These are phyloP conservation scores for Ogataea neopini DNA, from an alignment of 805 yeast genomes.

Conservation along the genomic window DNA sequence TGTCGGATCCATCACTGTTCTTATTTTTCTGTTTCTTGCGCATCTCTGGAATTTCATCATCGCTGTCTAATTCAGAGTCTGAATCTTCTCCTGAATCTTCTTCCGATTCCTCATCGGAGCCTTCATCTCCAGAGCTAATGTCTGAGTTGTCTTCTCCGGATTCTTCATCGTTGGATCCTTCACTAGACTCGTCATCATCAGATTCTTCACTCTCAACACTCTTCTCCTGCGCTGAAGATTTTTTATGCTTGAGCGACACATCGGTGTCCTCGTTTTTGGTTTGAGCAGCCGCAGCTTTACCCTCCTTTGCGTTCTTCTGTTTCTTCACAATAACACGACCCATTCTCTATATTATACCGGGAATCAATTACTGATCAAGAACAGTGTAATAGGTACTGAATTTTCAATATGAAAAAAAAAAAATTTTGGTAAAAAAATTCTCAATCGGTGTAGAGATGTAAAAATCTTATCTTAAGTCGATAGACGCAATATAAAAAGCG, in stretches of 20 bases:
- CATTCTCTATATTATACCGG: not conserved
- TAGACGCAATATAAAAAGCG: not conserved
- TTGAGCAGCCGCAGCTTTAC: not conserved
- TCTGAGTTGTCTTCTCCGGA: conserved; percentile 12
- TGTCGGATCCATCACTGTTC: conserved; percentile 69
- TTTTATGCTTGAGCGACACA: conserved; percentile 1
- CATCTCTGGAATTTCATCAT: conserved; percentile 35
- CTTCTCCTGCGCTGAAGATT: not conserved
- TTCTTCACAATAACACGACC: conserved; percentile 1
- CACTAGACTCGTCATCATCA: conserved; percentile 23
- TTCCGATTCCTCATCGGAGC: conserved; percentile 11
- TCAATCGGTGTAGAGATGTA: not conserved
- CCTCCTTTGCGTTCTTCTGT: not conserved
- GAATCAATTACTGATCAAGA: not conserved
- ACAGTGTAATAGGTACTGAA: not conserved
- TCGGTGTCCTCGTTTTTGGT: not conserved
- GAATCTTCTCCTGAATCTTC: conserved; percentile 20
- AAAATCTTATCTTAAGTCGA: not conserved
- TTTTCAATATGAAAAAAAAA: not conserved
- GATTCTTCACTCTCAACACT: conserved; percentile 31
- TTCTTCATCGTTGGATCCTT: not conserved
- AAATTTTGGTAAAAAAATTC: not conserved
- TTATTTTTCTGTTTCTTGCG: conserved; percentile 53
- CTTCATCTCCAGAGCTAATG: conserved; percentile 2
- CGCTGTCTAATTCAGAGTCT: conserved; percentile 11